Evolutionary conservation across 1,284 basidiomycete species (phyloP).

Genomic region (Ceratobasidium sp.): DNA sequence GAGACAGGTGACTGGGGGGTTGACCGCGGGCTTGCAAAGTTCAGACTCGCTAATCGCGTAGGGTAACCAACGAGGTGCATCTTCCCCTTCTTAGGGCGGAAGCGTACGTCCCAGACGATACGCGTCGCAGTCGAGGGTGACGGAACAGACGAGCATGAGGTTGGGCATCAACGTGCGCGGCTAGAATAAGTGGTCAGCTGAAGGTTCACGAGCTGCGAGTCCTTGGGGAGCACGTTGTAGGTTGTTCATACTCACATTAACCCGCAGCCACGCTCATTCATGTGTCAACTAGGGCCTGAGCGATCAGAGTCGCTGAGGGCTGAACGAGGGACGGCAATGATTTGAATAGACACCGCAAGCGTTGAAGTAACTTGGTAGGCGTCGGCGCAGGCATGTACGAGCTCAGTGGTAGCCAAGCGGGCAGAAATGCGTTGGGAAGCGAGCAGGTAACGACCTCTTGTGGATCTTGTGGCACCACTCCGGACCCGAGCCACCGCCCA

Average conservation of each 20-base stretch:
- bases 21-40: conserved; percentile 39
- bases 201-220: background rate
- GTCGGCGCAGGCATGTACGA: conserved; percentile 33
- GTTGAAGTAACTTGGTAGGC: conserved; percentile 1
- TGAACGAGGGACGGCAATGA: background rate
- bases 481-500: background rate
- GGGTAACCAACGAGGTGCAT: conserved; percentile 29
- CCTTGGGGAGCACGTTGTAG: background rate
- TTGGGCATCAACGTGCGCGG: conserved; percentile 38
- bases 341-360: background rate
- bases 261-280: conserved; percentile 15
- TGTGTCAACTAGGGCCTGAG: conserved; percentile 36
- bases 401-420: background rate
- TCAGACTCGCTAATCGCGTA: conserved; percentile 41
- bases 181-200: background rate
- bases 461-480: conserved; percentile 32
- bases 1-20: conserved; percentile 34
- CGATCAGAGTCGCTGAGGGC: conserved; percentile 28
- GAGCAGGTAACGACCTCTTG: background rate
- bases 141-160: conserved; percentile 32
- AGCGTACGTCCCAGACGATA: conserved; percentile 40
- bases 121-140: conserved; percentile 21
- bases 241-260: conserved; percentile 24
- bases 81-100: conserved; percentile 41
- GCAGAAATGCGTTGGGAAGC: conserved; percentile 1